Percentiles rank a stretch among this genome's conserved stretches.
phyloP scores from a whole-genome alignment of 2,329 filamentous ascomycete genomes.

The Cladosporium colombiae region DNA sequence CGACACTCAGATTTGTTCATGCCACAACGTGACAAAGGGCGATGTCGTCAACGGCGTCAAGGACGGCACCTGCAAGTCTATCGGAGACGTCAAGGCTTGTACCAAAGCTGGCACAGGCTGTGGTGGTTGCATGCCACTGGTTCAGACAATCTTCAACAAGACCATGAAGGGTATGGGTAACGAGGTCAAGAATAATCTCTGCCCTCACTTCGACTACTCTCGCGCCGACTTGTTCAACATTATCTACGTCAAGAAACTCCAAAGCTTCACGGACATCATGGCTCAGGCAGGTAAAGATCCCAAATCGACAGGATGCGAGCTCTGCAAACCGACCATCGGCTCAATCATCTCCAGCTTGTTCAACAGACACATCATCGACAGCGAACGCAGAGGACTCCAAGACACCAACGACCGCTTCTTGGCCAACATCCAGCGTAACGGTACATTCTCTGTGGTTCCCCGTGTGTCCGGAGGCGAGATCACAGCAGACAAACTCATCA shows the following conservation, averaged over 20 bases:
- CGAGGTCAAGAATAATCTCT: slow-evolving; percentile 84
- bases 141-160: slow-evolving; percentile 87
- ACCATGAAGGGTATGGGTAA: slow-evolving; percentile 83
- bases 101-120: slow-evolving; percentile 92
- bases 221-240: slow-evolving; percentile 90
- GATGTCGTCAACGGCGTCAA: slow-evolving; percentile 73
- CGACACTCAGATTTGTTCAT: slow-evolving; percentile 87
- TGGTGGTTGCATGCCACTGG: slow-evolving; percentile 84
- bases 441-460: slow-evolving; percentile 85
- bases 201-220: slow-evolving; percentile 79
- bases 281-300: slow-evolving; percentile 70
- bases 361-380: slow-evolving; percentile 80
- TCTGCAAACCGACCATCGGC: slow-evolving; percentile 79
- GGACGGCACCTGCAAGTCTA: slow-evolving; percentile 75
- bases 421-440: slow-evolving; percentile 87
- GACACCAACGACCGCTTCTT: slow-evolving; percentile 89
- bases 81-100: slow-evolving; percentile 82
- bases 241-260: slow-evolving; percentile 76
- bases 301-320: slow-evolving; percentile 76
- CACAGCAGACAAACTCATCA: slow-evolving; percentile 79
- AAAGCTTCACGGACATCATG: slow-evolving; percentile 76
- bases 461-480: slow-evolving; percentile 84
- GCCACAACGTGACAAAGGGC: slow-evolving; percentile 88
- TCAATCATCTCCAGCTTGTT: slow-evolving; percentile 80
- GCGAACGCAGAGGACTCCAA: slow-evolving; percentile 70